Evolutionary conservation across 345 rosid species (phyloP), one percentile per base, ranked within the genome.

Genomic region (Euphorbia pulcherrima): DNA sequence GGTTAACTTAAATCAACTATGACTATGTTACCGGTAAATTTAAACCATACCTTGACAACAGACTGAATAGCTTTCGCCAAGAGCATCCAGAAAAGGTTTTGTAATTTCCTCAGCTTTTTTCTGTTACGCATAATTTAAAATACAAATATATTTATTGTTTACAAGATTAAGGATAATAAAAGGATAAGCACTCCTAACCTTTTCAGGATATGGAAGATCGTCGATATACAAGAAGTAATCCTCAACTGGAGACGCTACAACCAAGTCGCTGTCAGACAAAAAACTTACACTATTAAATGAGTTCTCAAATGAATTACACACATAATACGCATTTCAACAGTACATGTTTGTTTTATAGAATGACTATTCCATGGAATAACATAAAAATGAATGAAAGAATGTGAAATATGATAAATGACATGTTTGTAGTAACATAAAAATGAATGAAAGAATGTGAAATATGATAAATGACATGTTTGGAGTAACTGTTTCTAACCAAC

Each of bases 211-310:
- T 8, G 83, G 90, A 70, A 85, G 96, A 80, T 86, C 92, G 70
- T 86, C 88, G 6, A 90, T 81, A 44, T 83, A 82, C 81, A 89
- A 79, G 82, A 93, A 93, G 60, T 89, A 93, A 78, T 93, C 94
- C 73, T 87, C 97, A 74, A 90, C 88, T 13, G 95, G 96, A 77
- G 98, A 90, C 58, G 87, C 97, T 59, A 93, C 98, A 70, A 93
- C 92, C 69, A 90, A 83, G 83, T 93, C 96, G 65, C 98, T 93
- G 89, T 68, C 66, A 77, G 72, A 75, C 78, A 71, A 35, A 64
- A 68, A 77, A 77, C 73, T 65, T 65, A 33, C 51, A 64, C 54
- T 59, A 75, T 28, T 58, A 71, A 35, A 47, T 60, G 37, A 63
- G 74, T 41, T 40, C 47, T 40, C 30, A 27, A 67, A 58, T 64